Percentiles rank a stretch among this genome's conserved stretches.
Evolutionary conservation across 495 filamentous ascomycete species (phyloP).

Genomic region (Cetradonia linearis): DNA sequence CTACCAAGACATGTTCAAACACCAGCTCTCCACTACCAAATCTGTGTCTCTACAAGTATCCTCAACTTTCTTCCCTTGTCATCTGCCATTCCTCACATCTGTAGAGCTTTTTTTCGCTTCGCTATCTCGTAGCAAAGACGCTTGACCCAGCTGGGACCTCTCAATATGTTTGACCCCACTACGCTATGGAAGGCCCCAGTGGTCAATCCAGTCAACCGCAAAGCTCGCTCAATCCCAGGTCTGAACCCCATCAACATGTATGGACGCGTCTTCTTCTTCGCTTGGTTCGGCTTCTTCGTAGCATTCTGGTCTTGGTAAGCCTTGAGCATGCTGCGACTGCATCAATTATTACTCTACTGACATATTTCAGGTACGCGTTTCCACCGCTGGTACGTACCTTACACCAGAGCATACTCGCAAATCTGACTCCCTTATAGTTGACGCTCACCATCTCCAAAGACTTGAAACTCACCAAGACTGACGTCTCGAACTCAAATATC

Average conservation of each 20-base stretch:
- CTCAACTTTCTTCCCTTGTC: background rate
- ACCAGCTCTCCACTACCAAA: background rate
- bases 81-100: background rate
- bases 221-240: slow-evolving; percentile 70
- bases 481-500: slow-evolving; percentile 88
- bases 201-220: slow-evolving; percentile 67
- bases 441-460: slow-evolving; percentile 69
- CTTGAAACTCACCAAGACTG: slow-evolving; percentile 54
- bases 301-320: slow-evolving; percentile 85
- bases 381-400: slow-evolving; percentile 60
- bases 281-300: slow-evolving; percentile 91
- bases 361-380: slow-evolving; percentile 47
- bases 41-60: slow-evolving; percentile 1
- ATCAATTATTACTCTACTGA: background rate
- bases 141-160: background rate
- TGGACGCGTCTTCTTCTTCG: slow-evolving; percentile 88
- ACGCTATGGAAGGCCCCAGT: slow-evolving; percentile 48
- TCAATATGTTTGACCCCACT: slow-evolving; percentile 27
- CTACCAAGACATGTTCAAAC: background rate
- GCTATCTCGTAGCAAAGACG: background rate
- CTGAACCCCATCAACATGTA: slow-evolving; percentile 73
- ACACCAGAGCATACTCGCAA: background rate
- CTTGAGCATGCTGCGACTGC: background rate
- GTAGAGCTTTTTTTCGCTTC: background rate
- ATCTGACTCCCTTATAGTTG: slow-evolving; percentile 40